A percentile compares a stretch with the other conserved stretches of the same genome.
Conservation (phyloP, 176 grass and related monocot genomes). For the Metroxylon sagu region DNA sequence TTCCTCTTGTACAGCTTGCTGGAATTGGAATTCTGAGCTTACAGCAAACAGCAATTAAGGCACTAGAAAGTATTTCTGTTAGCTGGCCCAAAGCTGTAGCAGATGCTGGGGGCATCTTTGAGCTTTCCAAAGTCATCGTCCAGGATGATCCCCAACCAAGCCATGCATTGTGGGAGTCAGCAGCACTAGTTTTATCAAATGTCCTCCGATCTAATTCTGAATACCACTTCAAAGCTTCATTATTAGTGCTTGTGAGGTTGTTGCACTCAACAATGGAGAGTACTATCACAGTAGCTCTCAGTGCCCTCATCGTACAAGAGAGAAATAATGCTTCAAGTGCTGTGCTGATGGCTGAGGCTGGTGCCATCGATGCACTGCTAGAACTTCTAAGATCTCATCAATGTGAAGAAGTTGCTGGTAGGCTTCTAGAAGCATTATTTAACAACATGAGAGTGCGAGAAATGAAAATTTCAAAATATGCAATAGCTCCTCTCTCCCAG, state of each 20-base stretch:
- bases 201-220: slow-evolving; percentile 83
- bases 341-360: slow-evolving; percentile 78
- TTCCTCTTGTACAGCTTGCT: slow-evolving; percentile 85
- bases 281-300: slow-evolving; percentile 84
- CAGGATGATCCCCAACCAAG: slow-evolving; percentile 85
- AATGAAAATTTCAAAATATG: slow-evolving; percentile 83
- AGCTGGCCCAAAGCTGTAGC: slow-evolving; percentile 96
- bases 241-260: slow-evolving; percentile 81
- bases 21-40: slow-evolving; percentile 88
- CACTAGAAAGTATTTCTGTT: slow-evolving; percentile 81
- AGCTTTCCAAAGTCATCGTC: slow-evolving; percentile 95
- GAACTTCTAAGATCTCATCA: slow-evolving; percentile 76
- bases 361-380: slow-evolving; percentile 75
- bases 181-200: slow-evolving; percentile 91
- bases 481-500: slow-evolving; percentile 75
- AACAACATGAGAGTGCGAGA: slow-evolving; percentile 84
- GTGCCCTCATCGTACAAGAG: slow-evolving; percentile 89
- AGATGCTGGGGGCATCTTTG: slow-evolving; percentile 88
- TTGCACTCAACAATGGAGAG: slow-evolving; percentile 64
- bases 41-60: slow-evolving; percentile 93
- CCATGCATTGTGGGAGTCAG: slow-evolving; percentile 87
- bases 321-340: slow-evolving; percentile 70
- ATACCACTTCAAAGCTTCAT: slow-evolving; percentile 85
- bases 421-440: slow-evolving; percentile 88
- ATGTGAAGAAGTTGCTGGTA: slow-evolving; percentile 78